Evolutionary conservation across 2,329 filamentous ascomycete genomes (phyloP).

Genomic region (Beauveria scarabaeidicola): DNA sequence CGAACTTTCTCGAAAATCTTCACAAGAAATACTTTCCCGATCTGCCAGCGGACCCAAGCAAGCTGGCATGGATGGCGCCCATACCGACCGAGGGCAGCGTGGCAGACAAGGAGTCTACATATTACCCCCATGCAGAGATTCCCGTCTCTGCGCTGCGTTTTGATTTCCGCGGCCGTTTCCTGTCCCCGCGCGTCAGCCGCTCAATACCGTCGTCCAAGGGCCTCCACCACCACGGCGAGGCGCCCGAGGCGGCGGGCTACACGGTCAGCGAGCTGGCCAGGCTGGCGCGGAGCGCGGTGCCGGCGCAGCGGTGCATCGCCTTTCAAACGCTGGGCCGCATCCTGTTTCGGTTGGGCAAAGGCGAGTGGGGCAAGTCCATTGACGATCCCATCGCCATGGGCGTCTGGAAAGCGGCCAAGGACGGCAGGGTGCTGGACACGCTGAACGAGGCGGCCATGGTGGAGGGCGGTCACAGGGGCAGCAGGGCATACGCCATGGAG

Average conservation of each 20-base stretch:
- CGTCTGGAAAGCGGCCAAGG: slow-evolving; percentile 72
- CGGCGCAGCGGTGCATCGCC: slow-evolving; percentile 81
- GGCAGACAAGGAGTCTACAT: slow-evolving; percentile 63
- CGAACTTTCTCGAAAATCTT: slow-evolving; percentile 73
- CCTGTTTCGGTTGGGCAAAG: slow-evolving; percentile 71
- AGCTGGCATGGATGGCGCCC: slow-evolving; percentile 84
- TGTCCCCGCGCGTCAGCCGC: slow-evolving; percentile 68
- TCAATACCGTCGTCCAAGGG: slow-evolving; percentile 69
- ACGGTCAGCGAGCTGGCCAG: slow-evolving; percentile 80
- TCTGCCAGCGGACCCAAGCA: slow-evolving; percentile 74
- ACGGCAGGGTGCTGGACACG: slow-evolving; percentile 67
- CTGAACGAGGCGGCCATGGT: slow-evolving; percentile 67
- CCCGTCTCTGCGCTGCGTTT: slow-evolving; percentile 74
- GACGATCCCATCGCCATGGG: slow-evolving; percentile 61
- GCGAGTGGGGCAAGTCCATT: slow-evolving; percentile 52
- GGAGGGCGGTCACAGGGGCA: slow-evolving; percentile 65
- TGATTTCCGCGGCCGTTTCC: slow-evolving; percentile 71
- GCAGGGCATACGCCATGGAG: slow-evolving; percentile 76
- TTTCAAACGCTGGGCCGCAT: slow-evolving; percentile 86
- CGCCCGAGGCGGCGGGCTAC: slow-evolving; percentile 89
- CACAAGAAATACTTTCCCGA: slow-evolving; percentile 91
- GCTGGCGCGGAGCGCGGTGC: slow-evolving; percentile 70
- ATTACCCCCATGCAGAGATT: slow-evolving; percentile 71
- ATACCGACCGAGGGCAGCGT: slow-evolving; percentile 54
- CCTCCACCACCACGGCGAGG: slow-evolving; percentile 86